Base-by-base conservation (phyloP, 2,329 filamentous ascomycete species). In the Capronia epimyces region DNA sequence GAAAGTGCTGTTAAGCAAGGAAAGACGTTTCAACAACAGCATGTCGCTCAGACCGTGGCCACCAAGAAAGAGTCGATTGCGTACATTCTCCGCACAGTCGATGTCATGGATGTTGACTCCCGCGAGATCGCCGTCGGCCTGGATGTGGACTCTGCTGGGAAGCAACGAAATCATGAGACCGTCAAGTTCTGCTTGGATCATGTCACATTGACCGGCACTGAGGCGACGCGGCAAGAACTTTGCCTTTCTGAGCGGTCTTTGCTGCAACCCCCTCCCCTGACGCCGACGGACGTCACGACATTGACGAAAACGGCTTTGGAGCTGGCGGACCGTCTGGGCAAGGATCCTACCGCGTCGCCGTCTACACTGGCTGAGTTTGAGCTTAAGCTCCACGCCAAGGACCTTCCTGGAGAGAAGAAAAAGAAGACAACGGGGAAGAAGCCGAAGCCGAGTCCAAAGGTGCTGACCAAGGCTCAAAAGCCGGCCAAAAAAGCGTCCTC, bases 71-170 rank as follows among this genome's bases (percentile, higher is more conserved):
- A 31, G 41, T 2, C 41, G 2, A 22, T 46, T 13, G 43, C 49
- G 27, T 57, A 57, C 27, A 49, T 50, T 12, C 52, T 55, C 9
- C 46, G 41, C 22, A 45, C 48, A 15, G 52, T 55, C 2, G 55
- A 55, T 20, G 46, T 52, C 7, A 36, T 57, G n/a, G 55, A 57
- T 32, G 49, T 52, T 21, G 55, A 57, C 44, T 52, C 52, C 18
- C 46, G 49, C 18, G 29, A 24, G 10, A 13, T 57, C 25, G 34
- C 47, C 9, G 31, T 49, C 10, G 5, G 18, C 2, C 5, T 37
- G 34, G 13, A n/a, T n/a, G 20, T 44, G 16, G 16, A 24, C 20
- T 15, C 21, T 4, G 22, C 24, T 5, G 15, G 20, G n/a, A 29
- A 44, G 34, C 34, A 37, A 20, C 3, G 15, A 20, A 37, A 3